A percentile compares a stretch with the other conserved stretches of the same genome.
These are phyloP conservation scores for Hyphopichia burtonii DNA, from an alignment of 1,139 yeast genomes.

Conservation along the genomic window DNA sequence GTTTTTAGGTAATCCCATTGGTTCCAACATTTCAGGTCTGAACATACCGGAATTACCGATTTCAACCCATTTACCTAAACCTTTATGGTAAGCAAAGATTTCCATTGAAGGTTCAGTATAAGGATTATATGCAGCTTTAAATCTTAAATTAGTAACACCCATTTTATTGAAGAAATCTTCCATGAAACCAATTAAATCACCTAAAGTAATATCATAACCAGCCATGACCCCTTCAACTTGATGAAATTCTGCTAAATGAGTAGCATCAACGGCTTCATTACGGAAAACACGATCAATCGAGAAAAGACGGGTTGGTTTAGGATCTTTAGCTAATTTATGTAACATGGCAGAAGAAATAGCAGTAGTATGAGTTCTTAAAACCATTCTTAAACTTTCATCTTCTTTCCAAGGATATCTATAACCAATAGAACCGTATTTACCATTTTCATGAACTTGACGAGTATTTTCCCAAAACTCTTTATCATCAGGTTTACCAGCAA, in stretches of 20 bases:
- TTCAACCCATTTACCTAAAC: conserved; percentile 96
- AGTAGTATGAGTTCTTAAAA: conserved; percentile 95
- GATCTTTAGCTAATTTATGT: conserved; percentile 82
- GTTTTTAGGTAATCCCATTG: conserved; percentile 96
- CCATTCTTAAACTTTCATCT: conserved; percentile 86
- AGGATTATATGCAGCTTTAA: conserved; percentile 98
- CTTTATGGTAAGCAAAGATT: conserved; percentile 95
- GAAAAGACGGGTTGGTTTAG: conserved; percentile 88
- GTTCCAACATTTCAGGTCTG: conserved; percentile 98
- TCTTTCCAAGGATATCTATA: conserved; percentile 97
- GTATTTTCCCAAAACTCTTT: conserved; percentile 73
- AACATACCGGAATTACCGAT: conserved; percentile 99
- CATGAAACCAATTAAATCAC: conserved; percentile 98
- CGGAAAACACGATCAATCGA: conserved; percentile 98
- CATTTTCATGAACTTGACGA: conserved; percentile 81
- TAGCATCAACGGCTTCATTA: conserved; percentile 99
- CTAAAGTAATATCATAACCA: conserved; percentile 90
- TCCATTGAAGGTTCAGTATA: conserved; percentile 99
- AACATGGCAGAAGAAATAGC: conserved; percentile 89
- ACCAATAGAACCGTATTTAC: conserved; percentile 93
- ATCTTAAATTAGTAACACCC: conserved; percentile 94
- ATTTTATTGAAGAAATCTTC: conserved; percentile 93
- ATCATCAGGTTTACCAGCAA: conserved; percentile 81
- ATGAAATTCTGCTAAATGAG: conserved; percentile 99
- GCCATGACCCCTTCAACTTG: conserved; percentile 99